Evolutionary conservation across 805 yeast species (phyloP).

Genomic region (Candida qinlingensis): DNA sequence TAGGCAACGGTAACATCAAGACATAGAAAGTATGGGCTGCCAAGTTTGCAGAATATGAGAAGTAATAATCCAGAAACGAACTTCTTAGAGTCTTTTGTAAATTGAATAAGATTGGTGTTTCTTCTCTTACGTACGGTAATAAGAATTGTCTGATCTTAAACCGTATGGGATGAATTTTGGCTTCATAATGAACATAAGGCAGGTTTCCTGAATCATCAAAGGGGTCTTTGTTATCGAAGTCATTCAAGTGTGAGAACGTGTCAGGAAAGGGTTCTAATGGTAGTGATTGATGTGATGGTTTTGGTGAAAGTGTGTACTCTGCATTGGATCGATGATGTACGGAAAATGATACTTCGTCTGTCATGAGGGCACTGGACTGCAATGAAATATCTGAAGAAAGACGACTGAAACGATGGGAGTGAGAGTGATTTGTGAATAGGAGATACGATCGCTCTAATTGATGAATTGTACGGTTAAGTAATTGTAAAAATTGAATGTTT

Average conservation of each 20-base stretch:
- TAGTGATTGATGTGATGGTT: neutral
- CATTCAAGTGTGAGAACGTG: constrained; percentile 23
- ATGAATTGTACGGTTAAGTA: too few relatives aligned
- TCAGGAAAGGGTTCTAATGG: constrained; percentile 13
- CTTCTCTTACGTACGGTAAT: constrained; percentile 54
- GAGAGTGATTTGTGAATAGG: too few relatives aligned
- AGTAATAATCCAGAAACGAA: constrained; percentile 60
- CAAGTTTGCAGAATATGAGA: constrained; percentile 81
- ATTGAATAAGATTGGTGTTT: constrained; percentile 51
- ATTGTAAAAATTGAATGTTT: too few relatives aligned
- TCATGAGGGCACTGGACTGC: neutral
- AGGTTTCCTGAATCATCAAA: constrained; percentile 70
- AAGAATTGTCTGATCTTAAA: constrained; percentile 48
- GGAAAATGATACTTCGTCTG: neutral
- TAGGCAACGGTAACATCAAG: constrained; percentile 75
- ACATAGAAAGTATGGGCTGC: constrained; percentile 96
- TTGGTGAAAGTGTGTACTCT: neutral
- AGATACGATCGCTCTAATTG: too few relatives aligned
- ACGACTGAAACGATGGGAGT: too few relatives aligned
- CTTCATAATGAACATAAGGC: constrained; percentile 58
- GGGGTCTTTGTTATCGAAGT: constrained; percentile 20
- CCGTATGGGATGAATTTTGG: constrained; percentile 49
- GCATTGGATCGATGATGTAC: neutral
- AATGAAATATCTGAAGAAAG: too few relatives aligned
- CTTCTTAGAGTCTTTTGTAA: constrained; percentile 51